These are phyloP conservation scores for Aphanomyces astaci DNA, from an alignment of 352 stramenopile species.

Conservation along the genomic window DNA sequence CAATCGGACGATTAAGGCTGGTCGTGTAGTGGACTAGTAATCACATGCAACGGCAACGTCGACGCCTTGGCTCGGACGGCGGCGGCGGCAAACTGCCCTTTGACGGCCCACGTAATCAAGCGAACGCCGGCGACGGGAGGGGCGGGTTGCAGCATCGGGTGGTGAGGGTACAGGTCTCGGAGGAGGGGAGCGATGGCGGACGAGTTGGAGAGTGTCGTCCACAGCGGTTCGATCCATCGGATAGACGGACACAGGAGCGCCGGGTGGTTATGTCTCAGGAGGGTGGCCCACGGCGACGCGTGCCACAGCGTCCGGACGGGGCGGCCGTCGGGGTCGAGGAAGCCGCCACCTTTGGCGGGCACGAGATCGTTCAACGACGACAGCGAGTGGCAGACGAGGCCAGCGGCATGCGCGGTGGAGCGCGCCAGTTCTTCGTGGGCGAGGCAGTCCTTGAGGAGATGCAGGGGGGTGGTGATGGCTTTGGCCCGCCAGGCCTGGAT, in stretches of 20 bases:
- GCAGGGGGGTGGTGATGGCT: neutral
- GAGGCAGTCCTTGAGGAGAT: constrained; percentile 6
- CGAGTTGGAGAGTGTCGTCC: neutral
- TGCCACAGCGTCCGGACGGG: constrained; percentile 2
- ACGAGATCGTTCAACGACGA: neutral
- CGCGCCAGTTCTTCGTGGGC: neutral
- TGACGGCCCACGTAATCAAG: neutral
- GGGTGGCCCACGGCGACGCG: neutral
- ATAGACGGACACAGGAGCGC: neutral
- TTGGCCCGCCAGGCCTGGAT: neutral
- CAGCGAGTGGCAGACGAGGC: neutral
- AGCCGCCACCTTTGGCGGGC: neutral
- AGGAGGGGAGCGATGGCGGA: neutral
- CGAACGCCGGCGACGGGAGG: neutral
- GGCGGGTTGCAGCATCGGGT: neutral
- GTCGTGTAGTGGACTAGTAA: neutral
- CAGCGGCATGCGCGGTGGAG: neutral
- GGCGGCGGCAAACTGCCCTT: neutral
- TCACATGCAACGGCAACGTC: neutral
- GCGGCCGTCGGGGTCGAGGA: neutral
- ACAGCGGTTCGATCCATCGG: constrained; percentile 9
- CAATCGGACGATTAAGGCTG: neutral
- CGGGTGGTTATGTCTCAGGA: neutral
- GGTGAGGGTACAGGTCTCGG: constrained; percentile 1
- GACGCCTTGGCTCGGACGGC: neutral